A percentile compares a stretch with the other conserved stretches of the same genome.
Conservation (phyloP, 1,284 basidiomycete species). For the Leccinum cinnamomeum region DNA sequence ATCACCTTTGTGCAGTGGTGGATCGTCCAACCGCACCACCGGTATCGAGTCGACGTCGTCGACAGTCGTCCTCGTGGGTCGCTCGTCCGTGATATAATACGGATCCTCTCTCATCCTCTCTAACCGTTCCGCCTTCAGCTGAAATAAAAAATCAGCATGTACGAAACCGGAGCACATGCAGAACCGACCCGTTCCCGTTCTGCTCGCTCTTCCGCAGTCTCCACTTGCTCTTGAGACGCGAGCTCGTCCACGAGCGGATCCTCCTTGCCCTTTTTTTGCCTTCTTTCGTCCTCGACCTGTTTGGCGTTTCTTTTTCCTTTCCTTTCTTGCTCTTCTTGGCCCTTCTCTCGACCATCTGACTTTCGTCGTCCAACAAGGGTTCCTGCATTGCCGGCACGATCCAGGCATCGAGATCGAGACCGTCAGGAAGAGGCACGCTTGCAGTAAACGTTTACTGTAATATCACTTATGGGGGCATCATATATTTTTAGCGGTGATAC, state of each 20-base stretch:
- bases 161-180: background rate
- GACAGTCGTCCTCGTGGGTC: slow-evolving; percentile 40
- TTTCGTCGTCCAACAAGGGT: slow-evolving; percentile 34
- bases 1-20: slow-evolving; percentile 40
- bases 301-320: slow-evolving; percentile 49
- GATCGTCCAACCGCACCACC: slow-evolving; percentile 75
- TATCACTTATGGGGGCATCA: no score
- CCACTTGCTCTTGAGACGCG: slow-evolving; percentile 36
- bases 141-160: background rate
- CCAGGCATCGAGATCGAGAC: slow-evolving; percentile 83
- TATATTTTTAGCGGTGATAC: no score
- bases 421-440: slow-evolving; percentile 74
- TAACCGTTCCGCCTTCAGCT: slow-evolving; percentile 69
- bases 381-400: slow-evolving; percentile 70
- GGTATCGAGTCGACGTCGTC: slow-evolving; percentile 84
- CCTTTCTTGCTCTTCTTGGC: slow-evolving; percentile 47
- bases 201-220: slow-evolving; percentile 56
- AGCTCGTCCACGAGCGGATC: slow-evolving; percentile 36
- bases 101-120: slow-evolving; percentile 81
- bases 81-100: slow-evolving; percentile 79
- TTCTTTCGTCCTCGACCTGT: slow-evolving; percentile 33
- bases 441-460: no score
- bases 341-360: slow-evolving; percentile 32
- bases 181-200: slow-evolving; percentile 55
- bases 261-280: slow-evolving; percentile 33